phyloP scores from a whole-genome alignment of 805 yeast species.

The Blastobotrys chiropterorum region DNA sequence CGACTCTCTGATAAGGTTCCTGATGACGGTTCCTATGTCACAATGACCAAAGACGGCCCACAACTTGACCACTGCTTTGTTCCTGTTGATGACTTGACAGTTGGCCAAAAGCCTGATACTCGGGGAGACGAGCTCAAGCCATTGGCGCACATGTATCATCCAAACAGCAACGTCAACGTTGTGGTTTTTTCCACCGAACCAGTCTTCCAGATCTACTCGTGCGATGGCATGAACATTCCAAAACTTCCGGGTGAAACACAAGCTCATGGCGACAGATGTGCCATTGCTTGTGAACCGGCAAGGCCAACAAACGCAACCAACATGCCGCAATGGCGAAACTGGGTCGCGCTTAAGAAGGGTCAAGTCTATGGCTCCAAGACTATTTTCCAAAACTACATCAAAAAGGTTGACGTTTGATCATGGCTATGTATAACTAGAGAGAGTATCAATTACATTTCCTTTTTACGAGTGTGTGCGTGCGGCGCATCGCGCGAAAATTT shows the following conservation, averaged over 20 bases:
- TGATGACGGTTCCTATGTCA: conserved; percentile 17
- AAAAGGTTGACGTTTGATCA: neutral
- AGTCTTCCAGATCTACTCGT: conserved; percentile 59
- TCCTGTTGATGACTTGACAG: conserved; percentile 21
- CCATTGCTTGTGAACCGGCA: conserved; percentile 59
- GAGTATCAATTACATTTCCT: too few species aligned
- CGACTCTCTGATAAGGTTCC: conserved; percentile 20
- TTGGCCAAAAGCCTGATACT: conserved; percentile 39
- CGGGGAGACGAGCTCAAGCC: conserved; percentile 33
- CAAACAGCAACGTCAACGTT: conserved; percentile 38
- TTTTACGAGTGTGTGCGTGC: too few species aligned
- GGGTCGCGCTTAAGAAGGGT: conserved; percentile 45
- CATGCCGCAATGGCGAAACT: conserved; percentile 39
- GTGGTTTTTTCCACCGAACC: conserved; percentile 55
- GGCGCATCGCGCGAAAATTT: too few species aligned
- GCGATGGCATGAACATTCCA: conserved; percentile 41
- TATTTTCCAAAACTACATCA: conserved; percentile 23
- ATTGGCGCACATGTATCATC: conserved; percentile 41
- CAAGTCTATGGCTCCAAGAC: conserved; percentile 48
- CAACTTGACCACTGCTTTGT: conserved; percentile 46
- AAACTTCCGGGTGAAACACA: conserved; percentile 26
- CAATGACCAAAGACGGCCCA: conserved; percentile 30
- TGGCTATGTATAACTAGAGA: too few species aligned
- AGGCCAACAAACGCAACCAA: conserved; percentile 53
- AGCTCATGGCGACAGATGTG: conserved; percentile 34